Evolutionary conservation across 768 basidiomycete species (phyloP).

Genomic region (Pilatotrama ljubarskyi): DNA sequence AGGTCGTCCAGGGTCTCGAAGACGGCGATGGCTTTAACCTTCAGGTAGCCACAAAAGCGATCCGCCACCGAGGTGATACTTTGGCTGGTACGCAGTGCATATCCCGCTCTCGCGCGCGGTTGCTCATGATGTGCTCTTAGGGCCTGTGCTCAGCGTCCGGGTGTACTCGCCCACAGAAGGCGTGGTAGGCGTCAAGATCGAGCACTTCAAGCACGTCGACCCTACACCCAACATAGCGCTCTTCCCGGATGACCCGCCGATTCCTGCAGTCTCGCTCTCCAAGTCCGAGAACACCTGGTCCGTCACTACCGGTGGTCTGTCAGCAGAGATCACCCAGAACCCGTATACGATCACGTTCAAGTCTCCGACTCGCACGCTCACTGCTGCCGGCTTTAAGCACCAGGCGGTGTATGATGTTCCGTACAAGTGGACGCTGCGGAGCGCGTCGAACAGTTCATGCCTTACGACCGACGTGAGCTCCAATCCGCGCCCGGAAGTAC

Average conservation of each 20-base stretch:
- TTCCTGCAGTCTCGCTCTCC: slow-evolving; percentile 44
- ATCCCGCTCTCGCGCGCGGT: slow-evolving; percentile 15
- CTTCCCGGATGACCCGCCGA: slow-evolving; percentile 59
- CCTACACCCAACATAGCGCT: slow-evolving; percentile 53
- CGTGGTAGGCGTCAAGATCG: slow-evolving; percentile 56
- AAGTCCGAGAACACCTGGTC: slow-evolving; percentile 27
- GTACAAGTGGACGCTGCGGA: slow-evolving; percentile 49
- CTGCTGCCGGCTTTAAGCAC: slow-evolving; percentile 53
- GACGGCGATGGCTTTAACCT: slow-evolving; percentile 53
- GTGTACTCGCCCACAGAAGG: slow-evolving; percentile 57
- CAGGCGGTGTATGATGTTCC: slow-evolving; percentile 59
- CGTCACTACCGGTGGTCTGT: slow-evolving; percentile 51
- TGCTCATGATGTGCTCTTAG: slow-evolving; percentile 28
- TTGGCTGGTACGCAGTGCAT: slow-evolving; percentile 45
- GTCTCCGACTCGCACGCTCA: slow-evolving; percentile 46
- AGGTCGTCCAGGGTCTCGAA: slow-evolving; percentile 51
- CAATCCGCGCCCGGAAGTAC: slow-evolving; percentile 49
- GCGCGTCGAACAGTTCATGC: slow-evolving; percentile 56
- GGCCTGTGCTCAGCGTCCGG: slow-evolving; percentile 51
- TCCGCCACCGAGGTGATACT: slow-evolving; percentile 64
- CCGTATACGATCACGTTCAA: slow-evolving; percentile 66
- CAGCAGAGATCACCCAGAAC: slow-evolving; percentile 56
- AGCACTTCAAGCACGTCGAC: slow-evolving; percentile 49
- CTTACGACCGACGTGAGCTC: slow-evolving; percentile 57
- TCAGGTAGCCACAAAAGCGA: slow-evolving; percentile 60